Base-by-base conservation (phyloP, 768 basidiomycete species). In the Lactarius hengduanensis region DNA sequence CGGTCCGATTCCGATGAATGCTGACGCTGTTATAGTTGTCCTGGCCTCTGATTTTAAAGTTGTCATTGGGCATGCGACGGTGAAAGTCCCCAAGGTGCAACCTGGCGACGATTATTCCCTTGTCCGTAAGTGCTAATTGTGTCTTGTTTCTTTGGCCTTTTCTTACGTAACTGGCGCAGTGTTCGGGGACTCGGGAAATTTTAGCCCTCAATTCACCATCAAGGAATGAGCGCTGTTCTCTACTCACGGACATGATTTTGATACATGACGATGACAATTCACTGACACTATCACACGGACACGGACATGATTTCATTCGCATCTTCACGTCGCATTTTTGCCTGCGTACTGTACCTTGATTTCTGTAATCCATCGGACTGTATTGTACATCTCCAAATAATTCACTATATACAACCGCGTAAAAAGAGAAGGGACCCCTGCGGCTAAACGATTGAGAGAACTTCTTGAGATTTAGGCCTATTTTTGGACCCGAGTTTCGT, bases 151-250 rank as follows among this genome's bases (percentile, higher is more conserved):
- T 8, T 47, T 5, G n/a, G 55, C 55, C 16, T 5, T 34, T 53
- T 10, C 38, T 16, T 15, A 45, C 55, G 28, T 3, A 4, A 15
- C 13, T 26, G 11, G 22, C 15, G 50, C 61, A 80, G 78, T 78
- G 26, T 71, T 77, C 41, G 77, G 75, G 30, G 75, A 77, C 54
- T 77, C 77, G 47, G 78, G 74, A n/a, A 69, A 77, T 56, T 56
- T 45, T 56, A 75, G 76, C 71, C 63, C 67, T 1, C 0, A 36
- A 20, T 78, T 79, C 62, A 65, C 65, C 4, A 78, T 78, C 69
- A 40, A 30, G 38, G 16, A 43, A 15, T 63, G 32, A 59, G 10
- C 50, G 26, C 11, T 22, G 26, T 26, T 50, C 61, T 56, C 30
- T 20, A 30, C 30, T 30, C 30, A 30, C 30, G 32, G 55, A 30